A percentile compares a stretch with the other conserved stretches of the same genome.
These are phyloP conservation scores for Boletus insuetus DNA, from an alignment of 768 basidiomycete genomes.

Conservation along the genomic window DNA sequence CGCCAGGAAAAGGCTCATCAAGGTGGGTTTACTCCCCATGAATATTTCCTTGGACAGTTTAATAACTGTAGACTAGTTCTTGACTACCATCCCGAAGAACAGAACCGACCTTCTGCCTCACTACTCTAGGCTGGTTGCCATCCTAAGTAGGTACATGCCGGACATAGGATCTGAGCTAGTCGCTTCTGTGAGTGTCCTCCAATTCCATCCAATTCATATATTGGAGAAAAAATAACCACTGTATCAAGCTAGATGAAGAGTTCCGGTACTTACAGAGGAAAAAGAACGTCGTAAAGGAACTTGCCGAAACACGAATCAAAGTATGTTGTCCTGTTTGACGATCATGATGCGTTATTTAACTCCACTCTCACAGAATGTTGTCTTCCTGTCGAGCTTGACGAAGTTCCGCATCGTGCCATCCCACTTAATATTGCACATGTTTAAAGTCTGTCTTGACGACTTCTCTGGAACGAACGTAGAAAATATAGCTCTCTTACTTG, in stretches of 20 bases:
- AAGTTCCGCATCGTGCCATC: conserved; percentile 91
- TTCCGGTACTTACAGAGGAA: conserved; percentile 94
- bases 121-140: conserved; percentile 88
- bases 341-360: neutral
- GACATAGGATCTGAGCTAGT: conserved; percentile 86
- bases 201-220: neutral
- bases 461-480: conserved; percentile 92
- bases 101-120: conserved; percentile 90
- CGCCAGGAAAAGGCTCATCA: conserved; percentile 85
- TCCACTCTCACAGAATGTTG: conserved; percentile 61
- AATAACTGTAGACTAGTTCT: conserved; percentile 49
- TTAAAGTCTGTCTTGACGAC: conserved; percentile 97
- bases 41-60: conserved; percentile 1
- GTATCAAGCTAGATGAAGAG: conserved; percentile 85
- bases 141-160: conserved; percentile 88
- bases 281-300: conserved; percentile 88
- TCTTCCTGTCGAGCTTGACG: conserved; percentile 88
- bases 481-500: conserved; percentile 85
- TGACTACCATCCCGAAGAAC: conserved; percentile 81
- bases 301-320: conserved; percentile 82
- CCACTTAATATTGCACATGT: conserved; percentile 90
- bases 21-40: conserved; percentile 45
- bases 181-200: conserved; percentile 53
- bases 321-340: conserved; percentile 36
- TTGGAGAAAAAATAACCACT: conserved; percentile 2